These are phyloP conservation scores for Imleria badia DNA, from an alignment of 768 basidiomycete genomes.

Conservation along the genomic window DNA sequence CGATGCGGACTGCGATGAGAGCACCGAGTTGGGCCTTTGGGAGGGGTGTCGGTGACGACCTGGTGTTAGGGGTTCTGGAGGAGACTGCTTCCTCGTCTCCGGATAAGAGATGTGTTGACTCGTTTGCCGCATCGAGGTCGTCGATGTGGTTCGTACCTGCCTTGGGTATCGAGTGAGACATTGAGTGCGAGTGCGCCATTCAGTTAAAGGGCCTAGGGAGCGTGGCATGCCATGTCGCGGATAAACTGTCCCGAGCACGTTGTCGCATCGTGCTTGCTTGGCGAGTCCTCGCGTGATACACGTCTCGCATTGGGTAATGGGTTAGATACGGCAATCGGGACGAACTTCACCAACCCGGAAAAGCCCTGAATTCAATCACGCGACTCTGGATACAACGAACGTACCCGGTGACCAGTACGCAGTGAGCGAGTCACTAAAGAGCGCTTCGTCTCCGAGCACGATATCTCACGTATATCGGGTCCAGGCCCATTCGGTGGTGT, in stretches of 20 bases:
- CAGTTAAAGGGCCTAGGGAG: too few relatives aligned
- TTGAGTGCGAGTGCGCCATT: not conserved
- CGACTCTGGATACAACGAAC: too few relatives aligned
- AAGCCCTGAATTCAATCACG: too few relatives aligned
- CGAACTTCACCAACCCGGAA: not conserved
- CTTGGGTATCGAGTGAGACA: not conserved
- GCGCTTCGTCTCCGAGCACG: too few relatives aligned
- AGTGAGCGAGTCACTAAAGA: too few relatives aligned
- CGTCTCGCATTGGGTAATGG: not conserved
- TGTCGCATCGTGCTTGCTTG: not conserved
- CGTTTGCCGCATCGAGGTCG: not conserved
- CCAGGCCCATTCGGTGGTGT: too few relatives aligned
- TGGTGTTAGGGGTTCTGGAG: too few relatives aligned
- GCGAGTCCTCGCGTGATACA: not conserved
- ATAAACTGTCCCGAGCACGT: too few relatives aligned
- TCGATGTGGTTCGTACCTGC: not conserved
- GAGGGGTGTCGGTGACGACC: constrained; percentile 32
- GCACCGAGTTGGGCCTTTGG: constrained; percentile 45
- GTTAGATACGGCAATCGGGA: not conserved
- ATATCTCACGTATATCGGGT: too few relatives aligned
- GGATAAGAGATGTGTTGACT: constrained; percentile 16
- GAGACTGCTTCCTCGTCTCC: constrained; percentile 10
- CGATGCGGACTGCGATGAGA: constrained; percentile 44
- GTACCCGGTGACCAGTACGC: too few relatives aligned
- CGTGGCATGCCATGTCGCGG: too few relatives aligned